A percentile compares a stretch with the other conserved stretches of the same genome.
These are phyloP conservation scores for Salix caprea DNA, from an alignment of 345 rosid genomes.

Conservation along the genomic window DNA sequence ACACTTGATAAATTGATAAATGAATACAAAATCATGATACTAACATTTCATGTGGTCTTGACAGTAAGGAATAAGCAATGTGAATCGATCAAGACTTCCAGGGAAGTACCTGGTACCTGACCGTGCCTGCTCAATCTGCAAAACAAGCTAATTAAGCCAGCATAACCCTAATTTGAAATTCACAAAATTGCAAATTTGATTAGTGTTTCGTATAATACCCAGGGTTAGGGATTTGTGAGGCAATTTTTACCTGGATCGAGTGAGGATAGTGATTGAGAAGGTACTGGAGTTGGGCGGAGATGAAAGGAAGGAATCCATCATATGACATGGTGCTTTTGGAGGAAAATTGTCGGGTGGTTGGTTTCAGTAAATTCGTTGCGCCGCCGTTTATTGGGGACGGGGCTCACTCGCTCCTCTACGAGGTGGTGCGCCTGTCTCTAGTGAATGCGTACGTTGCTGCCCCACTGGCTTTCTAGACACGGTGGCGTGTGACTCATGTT, in stretches of 20 bases:
- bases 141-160: slow-evolving; percentile 1
- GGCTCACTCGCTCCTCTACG: neutral
- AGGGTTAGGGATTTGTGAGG: neutral
- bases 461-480: neutral
- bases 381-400: neutral
- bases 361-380: neutral
- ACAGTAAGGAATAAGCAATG: slow-evolving; percentile 85
- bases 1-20: neutral
- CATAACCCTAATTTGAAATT: slow-evolving; percentile 13
- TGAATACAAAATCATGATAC: slow-evolving; percentile 14
- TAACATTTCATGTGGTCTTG: slow-evolving; percentile 74
- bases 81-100: slow-evolving; percentile 69
- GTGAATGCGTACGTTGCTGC: neutral
- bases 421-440: neutral
- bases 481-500: neutral
- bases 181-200: neutral
- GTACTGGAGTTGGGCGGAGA: slow-evolving; percentile 80
- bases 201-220: neutral
- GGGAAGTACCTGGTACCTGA: slow-evolving; percentile 66
- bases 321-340: slow-evolving; percentile 39
- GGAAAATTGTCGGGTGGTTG: neutral
- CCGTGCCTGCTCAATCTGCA: slow-evolving; percentile 76
- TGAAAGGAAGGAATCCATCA: slow-evolving; percentile 65
- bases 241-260: slow-evolving; percentile 49
- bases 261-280: slow-evolving; percentile 59